A percentile compares a stretch with the other conserved stretches of the same genome.
Evolutionary conservation across 2,329 filamentous ascomycete genomes (phyloP).

Genomic region (Penicillium expansum): DNA sequence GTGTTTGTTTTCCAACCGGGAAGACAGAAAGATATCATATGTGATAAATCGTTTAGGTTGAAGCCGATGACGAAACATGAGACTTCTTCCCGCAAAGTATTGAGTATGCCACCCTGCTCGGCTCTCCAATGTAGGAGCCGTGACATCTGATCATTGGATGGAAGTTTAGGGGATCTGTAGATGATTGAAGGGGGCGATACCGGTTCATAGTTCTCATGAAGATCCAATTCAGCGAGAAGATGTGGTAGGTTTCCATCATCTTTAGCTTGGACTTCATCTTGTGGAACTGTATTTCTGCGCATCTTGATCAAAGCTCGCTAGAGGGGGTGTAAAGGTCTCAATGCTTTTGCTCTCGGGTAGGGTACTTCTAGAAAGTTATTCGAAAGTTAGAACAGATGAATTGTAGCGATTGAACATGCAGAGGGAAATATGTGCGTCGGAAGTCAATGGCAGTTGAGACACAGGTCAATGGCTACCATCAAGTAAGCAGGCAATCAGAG

Average conservation of each 20-base stretch:
- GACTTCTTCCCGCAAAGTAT: background rate
- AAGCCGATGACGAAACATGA: background rate
- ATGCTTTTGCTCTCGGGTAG: background rate
- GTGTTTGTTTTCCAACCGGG: background rate
- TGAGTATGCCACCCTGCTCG: background rate
- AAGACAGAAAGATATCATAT: background rate
- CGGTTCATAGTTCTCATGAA: background rate
- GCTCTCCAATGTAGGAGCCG: background rate
- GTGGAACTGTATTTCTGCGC: background rate
- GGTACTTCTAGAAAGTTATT: background rate
- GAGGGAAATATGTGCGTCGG: background rate
- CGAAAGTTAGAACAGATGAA: background rate
- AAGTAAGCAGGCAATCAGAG: background rate
- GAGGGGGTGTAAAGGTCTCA: background rate
- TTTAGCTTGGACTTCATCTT: background rate
- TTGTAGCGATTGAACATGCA: background rate
- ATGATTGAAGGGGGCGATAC: background rate
- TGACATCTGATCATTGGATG: background rate
- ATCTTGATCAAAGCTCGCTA: background rate
- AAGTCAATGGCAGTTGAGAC: background rate
- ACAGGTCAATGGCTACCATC: no score
- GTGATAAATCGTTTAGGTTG: background rate
- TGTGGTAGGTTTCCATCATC: background rate
- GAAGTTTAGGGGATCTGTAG: background rate
- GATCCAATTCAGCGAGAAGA: background rate